Percentiles rank a stretch among this genome's conserved stretches.
Evolutionary conservation across 768 basidiomycete genomes (phyloP).

Genomic region (Xanthoconium purpureum): DNA sequence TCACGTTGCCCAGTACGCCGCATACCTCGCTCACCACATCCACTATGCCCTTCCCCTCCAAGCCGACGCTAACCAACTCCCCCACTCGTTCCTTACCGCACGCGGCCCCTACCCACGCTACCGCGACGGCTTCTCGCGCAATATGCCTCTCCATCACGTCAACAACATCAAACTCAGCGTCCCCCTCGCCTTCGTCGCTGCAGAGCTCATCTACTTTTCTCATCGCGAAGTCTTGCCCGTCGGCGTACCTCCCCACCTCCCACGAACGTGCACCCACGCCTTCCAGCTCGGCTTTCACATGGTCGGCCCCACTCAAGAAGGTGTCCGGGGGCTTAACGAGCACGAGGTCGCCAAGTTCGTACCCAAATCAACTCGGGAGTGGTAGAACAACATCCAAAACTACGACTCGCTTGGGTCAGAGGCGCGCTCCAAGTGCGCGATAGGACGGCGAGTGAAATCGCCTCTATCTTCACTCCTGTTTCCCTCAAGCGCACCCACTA

Average conservation of each 20-base stretch:
- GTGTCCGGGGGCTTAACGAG: conserved; percentile 56
- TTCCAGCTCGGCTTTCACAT: conserved; percentile 23
- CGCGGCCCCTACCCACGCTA: conserved; percentile 52
- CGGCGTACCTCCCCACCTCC: conserved; percentile 38
- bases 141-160: conserved; percentile 29
- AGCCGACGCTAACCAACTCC: conserved; percentile 10
- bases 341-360: conserved; percentile 35
- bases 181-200: conserved; percentile 54
- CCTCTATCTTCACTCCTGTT: conserved; percentile 33
- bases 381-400: conserved; percentile 19
- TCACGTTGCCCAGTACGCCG: conserved; percentile 43
- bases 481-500: conserved; percentile 38
- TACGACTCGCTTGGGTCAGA: conserved; percentile 24
- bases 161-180: conserved; percentile 25
- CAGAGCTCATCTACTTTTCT: conserved; percentile 61
- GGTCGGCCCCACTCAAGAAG: conserved; percentile 50
- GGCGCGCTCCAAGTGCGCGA: conserved; percentile 35
- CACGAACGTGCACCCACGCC: conserved; percentile 32
- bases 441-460: conserved; percentile 64
- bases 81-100: conserved; percentile 33
- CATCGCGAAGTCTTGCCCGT: conserved; percentile 51
- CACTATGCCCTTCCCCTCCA: conserved; percentile 55
- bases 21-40: conserved; percentile 57
- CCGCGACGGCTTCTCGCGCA: conserved; percentile 33
- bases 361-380: conserved; percentile 14